Percentiles rank a stretch among this genome's conserved stretches.
Conservation (phyloP, 306 rosid species). For the Sophora flavescens region DNA sequence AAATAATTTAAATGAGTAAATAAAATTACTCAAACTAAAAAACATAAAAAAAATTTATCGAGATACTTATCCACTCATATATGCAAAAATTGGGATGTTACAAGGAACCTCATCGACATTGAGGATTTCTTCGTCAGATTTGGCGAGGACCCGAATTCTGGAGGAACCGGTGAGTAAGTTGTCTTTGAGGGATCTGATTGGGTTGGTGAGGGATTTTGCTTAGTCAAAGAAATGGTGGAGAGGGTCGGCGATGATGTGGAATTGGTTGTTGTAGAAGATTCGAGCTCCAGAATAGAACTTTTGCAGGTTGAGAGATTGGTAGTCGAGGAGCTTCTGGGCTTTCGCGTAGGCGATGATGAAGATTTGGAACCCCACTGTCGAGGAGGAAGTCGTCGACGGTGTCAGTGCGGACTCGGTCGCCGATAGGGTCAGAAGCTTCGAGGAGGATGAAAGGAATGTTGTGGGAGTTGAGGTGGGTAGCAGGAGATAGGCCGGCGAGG, state of each 20-base stretch:
- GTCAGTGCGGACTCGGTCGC: conserved; percentile 88
- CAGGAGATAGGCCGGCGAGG: conserved; percentile 86
- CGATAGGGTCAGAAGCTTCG: conserved; percentile 77
- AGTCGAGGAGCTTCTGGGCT: conserved; percentile 78
- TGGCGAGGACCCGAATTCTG: conserved; percentile 57
- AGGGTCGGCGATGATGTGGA: conserved; percentile 92
- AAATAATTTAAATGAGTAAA: too few relatives aligned
- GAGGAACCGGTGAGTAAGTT: conserved; percentile 72
- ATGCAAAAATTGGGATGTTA: too few relatives aligned
- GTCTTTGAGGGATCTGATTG: conserved; percentile 72
- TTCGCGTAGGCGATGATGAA: conserved; percentile 93
- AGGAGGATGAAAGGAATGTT: conserved; percentile 80
- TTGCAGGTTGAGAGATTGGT: conserved; percentile 63
- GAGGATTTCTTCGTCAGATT: conserved; percentile 65
- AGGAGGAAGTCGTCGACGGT: conserved; percentile 76
- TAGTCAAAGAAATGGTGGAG: conserved; percentile 73
- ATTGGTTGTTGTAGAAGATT: conserved; percentile 63
- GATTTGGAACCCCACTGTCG: conserved; percentile 93
- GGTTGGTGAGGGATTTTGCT: conserved; percentile 65
- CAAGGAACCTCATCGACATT: conserved; percentile 54
- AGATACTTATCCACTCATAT: too few relatives aligned
- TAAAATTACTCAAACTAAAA: too few relatives aligned
- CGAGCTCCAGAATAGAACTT: conserved; percentile 82
- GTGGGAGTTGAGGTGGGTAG: conserved; percentile 69
- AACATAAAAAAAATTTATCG: too few relatives aligned